These are phyloP conservation scores for Diplodia intermedia DNA, from an alignment of 2,329 filamentous ascomycete species.

Conservation along the genomic window DNA sequence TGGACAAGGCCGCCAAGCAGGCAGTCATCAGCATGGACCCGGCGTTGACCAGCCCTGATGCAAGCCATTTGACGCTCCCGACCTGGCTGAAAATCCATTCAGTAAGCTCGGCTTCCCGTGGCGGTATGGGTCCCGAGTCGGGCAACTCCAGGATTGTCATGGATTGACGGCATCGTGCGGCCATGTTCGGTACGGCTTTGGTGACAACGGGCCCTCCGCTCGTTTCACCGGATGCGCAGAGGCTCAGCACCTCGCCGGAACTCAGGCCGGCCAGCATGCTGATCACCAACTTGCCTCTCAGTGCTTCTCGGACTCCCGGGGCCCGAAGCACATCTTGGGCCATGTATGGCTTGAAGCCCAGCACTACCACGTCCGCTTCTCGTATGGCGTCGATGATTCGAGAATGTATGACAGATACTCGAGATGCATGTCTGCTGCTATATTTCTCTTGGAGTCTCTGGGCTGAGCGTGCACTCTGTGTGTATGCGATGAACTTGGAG, in stretches of 20 bases:
- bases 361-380: constrained; percentile 2
- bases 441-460: background rate
- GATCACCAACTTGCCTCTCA: constrained; percentile 1
- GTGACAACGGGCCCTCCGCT: background rate
- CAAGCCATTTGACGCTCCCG: constrained; percentile 4
- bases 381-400: background rate
- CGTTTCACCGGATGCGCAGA: background rate
- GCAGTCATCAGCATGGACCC: background rate
- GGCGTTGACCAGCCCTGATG: background rate
- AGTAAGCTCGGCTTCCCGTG: background rate
- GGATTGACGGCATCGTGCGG: background rate
- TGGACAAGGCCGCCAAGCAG: background rate
- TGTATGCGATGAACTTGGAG: constrained; percentile 5
- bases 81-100: constrained; percentile 2
- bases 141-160: constrained; percentile 1
- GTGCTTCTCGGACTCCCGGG: background rate
- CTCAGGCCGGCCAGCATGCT: constrained; percentile 2
- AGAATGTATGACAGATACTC: background rate
- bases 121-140: background rate
- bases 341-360: constrained; percentile 15
- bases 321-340: background rate
- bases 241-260: background rate
- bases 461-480: background rate
- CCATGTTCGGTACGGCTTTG: constrained; percentile 4
- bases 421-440: background rate